Base-by-base conservation (phyloP, 2,329 filamentous ascomycete species). In the Diaporthe caulivora region DNA sequence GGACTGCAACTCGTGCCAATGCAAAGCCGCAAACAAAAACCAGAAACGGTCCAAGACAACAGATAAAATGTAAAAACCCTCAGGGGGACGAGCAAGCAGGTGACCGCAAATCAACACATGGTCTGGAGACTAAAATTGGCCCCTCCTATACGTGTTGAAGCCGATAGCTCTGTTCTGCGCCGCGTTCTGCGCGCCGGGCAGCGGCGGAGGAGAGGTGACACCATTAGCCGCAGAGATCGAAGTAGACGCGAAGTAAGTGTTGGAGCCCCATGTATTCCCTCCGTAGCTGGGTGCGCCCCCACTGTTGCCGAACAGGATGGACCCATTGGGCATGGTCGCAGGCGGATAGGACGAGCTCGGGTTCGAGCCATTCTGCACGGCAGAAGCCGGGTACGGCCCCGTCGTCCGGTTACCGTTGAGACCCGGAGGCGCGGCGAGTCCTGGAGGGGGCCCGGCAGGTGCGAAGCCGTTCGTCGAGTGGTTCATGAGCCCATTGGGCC, bases 371-470 rank as follows among this genome's bases (percentile, higher is more conserved):
- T 75, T 73, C 11, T 72, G 40, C 21, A 62, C 42, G 26, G 71
- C 24, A 17, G 73, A 54, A 4, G 53, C 49, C 1, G 65, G 26
- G 40, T 75, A 75, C 2, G 74, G 69, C 10, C 34, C 47, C 7
- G 58, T 42, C 13, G 64, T 68, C 42, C 82, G 80, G 60, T 77
- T 77, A 7, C 58, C 80, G 18, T 85, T 86, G 44, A 96, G 86
- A 17, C 94, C 94, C 2, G 94, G 94, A 18, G 95, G 95, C 9
- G 91, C 91, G 1, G 90, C 82, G 11, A 98, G 88, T 2, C 95
- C 95, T 0, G 95, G 95, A 17, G 95, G 95, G 31, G 95, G 95
- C 0, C 94, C 92, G 44, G 91, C 91, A 2, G 90, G 91, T 1
- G 91, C 88, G 79, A 94, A 95, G 49, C 89, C 87, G 76, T 88